Evolutionary conservation across 352 stramenopile genomes (phyloP).

Genomic region (Phytophthora kernoviae): DNA sequence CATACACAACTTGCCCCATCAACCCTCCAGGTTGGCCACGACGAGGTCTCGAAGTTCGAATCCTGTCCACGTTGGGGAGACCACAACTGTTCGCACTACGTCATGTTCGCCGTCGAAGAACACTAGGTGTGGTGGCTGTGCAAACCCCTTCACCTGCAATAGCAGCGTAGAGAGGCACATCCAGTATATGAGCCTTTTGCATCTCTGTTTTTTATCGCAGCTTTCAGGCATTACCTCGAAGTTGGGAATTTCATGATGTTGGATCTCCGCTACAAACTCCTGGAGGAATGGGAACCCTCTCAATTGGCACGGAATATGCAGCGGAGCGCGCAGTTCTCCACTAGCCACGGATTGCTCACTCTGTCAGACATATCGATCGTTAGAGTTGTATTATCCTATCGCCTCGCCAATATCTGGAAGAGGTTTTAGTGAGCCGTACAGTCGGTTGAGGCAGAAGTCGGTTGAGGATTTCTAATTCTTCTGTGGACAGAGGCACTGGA

Average conservation of each 20-base stretch:
- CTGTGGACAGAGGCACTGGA: conserved; percentile 11
- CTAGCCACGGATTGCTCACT: conserved; percentile 19
- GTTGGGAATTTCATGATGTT: conserved; percentile 7
- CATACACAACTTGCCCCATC: not conserved
- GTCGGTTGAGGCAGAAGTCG: conserved; percentile 26
- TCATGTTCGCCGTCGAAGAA: conserved; percentile 41
- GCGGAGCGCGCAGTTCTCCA: conserved; percentile 41
- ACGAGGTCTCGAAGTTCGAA: conserved; percentile 49
- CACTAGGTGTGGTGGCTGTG: conserved; percentile 47
- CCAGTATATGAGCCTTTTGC: not conserved
- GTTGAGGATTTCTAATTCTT: conserved; percentile 22
- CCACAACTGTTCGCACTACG: conserved; percentile 35
- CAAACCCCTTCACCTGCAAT: conserved; percentile 41
- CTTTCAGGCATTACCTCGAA: conserved; percentile 14
- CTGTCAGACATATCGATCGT: conserved; percentile 8
- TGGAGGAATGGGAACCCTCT: conserved; percentile 37
- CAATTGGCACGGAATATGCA: conserved; percentile 51
- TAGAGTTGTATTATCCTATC: not conserved
- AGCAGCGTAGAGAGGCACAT: not conserved
- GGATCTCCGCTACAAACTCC: conserved; percentile 28
- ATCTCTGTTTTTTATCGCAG: not conserved
- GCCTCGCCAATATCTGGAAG: not conserved
- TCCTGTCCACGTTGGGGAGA: conserved; percentile 43
- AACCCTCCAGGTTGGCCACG: conserved; percentile 8
- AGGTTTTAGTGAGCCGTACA: conserved; percentile 7